Evolutionary conservation across 805 yeast genomes (phyloP).

Genomic region (Saccharomycopsis oosterbeekiorum): DNA sequence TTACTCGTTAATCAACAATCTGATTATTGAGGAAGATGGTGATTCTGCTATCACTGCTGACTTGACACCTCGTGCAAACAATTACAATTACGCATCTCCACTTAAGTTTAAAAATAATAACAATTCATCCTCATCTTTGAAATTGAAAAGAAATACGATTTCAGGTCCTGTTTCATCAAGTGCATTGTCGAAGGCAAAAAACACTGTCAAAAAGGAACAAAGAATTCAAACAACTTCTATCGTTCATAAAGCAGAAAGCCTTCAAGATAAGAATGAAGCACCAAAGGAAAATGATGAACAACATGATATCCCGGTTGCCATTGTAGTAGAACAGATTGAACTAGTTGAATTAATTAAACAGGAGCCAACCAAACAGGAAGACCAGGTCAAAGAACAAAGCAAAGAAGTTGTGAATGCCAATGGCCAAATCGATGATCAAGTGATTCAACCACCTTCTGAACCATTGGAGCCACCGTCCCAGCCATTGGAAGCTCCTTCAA

Average conservation of each 20-base stretch:
- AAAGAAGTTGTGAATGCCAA: not conserved
- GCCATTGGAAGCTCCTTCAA: not conserved
- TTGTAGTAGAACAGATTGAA: not conserved
- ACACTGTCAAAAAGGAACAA: not conserved
- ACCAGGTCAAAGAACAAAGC: not conserved
- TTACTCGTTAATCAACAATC: not conserved
- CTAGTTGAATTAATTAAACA: not conserved
- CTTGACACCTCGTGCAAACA: not conserved
- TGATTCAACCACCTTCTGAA: not conserved
- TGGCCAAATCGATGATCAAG: not conserved
- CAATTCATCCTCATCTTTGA: not conserved
- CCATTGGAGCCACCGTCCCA: not conserved
- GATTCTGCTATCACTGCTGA: not conserved
- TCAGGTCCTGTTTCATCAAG: not conserved
- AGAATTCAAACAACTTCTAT: not conserved
- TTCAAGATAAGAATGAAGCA: not conserved
- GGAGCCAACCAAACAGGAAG: not conserved
- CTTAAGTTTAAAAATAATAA: not conserved
- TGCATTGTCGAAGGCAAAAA: not conserved
- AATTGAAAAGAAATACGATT: not conserved
- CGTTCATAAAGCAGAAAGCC: not conserved
- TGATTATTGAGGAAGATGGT: not conserved
- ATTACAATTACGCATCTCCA: conserved; percentile 1
- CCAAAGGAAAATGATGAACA: not conserved
- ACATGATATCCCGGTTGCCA: not conserved